Conservation (phyloP, 1,284 basidiomycete species). For the Baeospora myosura region DNA sequence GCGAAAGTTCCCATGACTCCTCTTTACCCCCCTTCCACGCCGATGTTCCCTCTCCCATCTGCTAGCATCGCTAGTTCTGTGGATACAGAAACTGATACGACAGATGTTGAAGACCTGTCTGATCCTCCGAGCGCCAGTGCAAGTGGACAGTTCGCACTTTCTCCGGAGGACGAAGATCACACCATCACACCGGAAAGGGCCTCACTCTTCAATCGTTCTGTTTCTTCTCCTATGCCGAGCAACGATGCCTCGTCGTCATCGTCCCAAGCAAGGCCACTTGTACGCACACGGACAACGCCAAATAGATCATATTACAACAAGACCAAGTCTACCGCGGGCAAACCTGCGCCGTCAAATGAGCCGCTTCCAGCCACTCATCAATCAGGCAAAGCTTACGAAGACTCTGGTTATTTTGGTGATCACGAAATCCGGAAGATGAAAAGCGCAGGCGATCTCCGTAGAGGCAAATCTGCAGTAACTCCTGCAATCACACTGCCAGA, state of each 20-base stretch:
- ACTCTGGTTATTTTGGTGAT: conserved; percentile 37
- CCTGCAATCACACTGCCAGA: conserved; percentile 6
- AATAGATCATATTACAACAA: conserved; percentile 55
- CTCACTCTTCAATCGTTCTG: conserved; percentile 41
- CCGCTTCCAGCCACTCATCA: no score
- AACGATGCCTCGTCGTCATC: conserved; percentile 21
- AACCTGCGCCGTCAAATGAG: conserved; percentile 16
- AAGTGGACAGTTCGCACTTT: conserved; percentile 19
- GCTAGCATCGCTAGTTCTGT: conserved; percentile 35
- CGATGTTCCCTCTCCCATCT: conserved; percentile 46
- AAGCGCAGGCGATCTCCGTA: conserved; percentile 73
- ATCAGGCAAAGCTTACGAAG: conserved; percentile 18
- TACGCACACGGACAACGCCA: conserved; percentile 64
- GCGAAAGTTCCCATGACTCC: conserved; percentile 55
- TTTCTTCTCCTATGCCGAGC: conserved; percentile 34
- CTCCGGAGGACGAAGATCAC: conserved; percentile 56
- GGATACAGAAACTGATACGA: conserved; percentile 26
- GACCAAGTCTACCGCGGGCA: conserved; percentile 26
- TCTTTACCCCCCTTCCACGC: conserved; percentile 60
- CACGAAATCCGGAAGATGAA: conserved; percentile 77
- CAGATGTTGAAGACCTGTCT: conserved; percentile 49
- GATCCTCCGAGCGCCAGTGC: conserved; percentile 35
- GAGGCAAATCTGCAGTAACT: conserved; percentile 27
- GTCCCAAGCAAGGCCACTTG: conserved; percentile 36
- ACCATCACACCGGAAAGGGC: conserved; percentile 63